Evolutionary conservation across 2,329 filamentous ascomycete species (phyloP).

Genomic region (Moelleriella libera): DNA sequence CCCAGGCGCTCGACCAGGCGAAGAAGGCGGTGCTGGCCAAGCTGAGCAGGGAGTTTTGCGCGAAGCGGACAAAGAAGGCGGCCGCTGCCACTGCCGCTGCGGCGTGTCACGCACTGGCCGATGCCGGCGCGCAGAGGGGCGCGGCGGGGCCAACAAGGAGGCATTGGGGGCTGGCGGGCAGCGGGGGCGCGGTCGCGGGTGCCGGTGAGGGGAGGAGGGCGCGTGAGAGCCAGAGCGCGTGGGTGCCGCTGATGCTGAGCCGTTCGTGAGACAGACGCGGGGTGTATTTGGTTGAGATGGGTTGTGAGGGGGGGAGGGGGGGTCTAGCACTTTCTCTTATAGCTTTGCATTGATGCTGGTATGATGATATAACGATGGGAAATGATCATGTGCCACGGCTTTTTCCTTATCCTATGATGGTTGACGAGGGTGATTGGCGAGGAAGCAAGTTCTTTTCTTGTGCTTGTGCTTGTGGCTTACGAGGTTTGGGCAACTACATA

Average conservation of each 20-base stretch:
- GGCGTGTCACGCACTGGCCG: constrained; percentile 17
- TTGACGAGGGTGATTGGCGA: too few relatives aligned
- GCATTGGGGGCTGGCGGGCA: too few relatives aligned
- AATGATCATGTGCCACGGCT: too few relatives aligned
- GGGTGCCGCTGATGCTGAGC: constrained; percentile 49
- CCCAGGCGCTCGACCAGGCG: constrained; percentile 40
- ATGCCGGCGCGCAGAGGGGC: neutral
- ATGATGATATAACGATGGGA: too few relatives aligned
- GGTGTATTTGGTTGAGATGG: too few relatives aligned
- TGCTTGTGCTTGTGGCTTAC: too few relatives aligned
- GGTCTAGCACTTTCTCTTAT: neutral
- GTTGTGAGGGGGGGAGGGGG: too few relatives aligned
- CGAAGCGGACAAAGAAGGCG: constrained; percentile 12
- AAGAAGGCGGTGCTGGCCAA: constrained; percentile 47
- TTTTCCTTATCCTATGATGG: too few relatives aligned
- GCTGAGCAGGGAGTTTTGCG: constrained; percentile 36
- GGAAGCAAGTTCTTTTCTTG: too few relatives aligned
- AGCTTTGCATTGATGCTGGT: neutral
- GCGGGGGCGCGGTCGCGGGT: too few relatives aligned
- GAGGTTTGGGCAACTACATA: too few relatives aligned
- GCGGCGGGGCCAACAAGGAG: too few relatives aligned
- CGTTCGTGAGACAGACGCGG: constrained; percentile 15
- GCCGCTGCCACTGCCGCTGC: constrained; percentile 16
- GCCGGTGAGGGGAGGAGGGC: constrained; percentile 15
- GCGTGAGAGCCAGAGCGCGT: constrained; percentile 35